Evolutionary conservation across 169 alveolate species (phyloP), one percentile per base, ranked within the genome.

Genomic region (Plasmodium coatneyi): DNA sequence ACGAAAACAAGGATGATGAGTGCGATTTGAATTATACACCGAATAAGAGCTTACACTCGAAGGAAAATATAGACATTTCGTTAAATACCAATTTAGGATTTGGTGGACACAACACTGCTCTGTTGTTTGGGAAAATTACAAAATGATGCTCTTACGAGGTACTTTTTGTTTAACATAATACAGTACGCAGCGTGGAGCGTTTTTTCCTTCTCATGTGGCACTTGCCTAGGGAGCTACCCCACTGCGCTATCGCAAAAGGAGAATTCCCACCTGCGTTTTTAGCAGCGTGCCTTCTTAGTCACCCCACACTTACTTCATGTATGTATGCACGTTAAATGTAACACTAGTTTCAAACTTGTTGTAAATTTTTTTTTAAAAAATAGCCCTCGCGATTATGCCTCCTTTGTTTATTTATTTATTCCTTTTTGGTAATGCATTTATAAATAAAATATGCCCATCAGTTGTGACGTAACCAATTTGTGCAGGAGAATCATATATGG

Each of bases 21-120:
- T 96, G 97, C 54, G 97, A 96, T 84, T 70, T 96, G 39, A 92
- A 96, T 82, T 94, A 94, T 82, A 95, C 95, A 52, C 97, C 97
- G 6, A 96, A 96, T 80, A 82, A 94, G 83, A 79, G 95, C 28
- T 36, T 95, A 28, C 93, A 84, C 46, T 16, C 92, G 56, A 56
- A 78, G 43, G 80, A 90, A 49, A 60, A 52, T 79, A 80, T 78
- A 10, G 94, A 78, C 83, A 80, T 94, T 82, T 54, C 92, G 22
- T 79, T 96, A 9, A 92, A 93, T 41, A 95, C 95, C 41, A 93
- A 95, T 39, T 76, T 96, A 86, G 97, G 97, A 32, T 96, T 96
- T 72, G 97, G 97, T 1, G 97, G 97, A 9, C 97, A 96, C 83
- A 96, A 96, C 91, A 93, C 96, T 9, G 97, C 97, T 28, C 83